phyloP scores from a whole-genome alignment of 345 rosid species.

The Linum usitatissimum region DNA sequence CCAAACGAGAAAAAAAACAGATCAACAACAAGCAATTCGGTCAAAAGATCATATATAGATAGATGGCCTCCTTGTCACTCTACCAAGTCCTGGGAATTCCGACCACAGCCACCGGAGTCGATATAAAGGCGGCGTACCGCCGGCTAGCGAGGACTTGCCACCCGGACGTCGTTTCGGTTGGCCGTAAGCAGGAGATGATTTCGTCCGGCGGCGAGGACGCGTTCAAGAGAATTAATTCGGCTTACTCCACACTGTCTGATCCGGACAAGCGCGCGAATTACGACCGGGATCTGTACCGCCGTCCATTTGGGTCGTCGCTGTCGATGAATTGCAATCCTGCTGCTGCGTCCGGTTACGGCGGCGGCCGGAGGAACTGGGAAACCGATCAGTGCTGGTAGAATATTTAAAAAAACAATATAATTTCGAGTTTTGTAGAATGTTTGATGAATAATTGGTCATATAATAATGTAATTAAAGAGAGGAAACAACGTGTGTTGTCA shows the following conservation, averaged over 20 bases:
- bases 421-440: no score
- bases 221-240: conserved; percentile 41
- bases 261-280: conserved; percentile 42
- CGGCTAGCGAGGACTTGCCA: conserved; percentile 43
- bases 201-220: conserved; percentile 26
- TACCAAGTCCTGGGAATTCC: conserved; percentile 49
- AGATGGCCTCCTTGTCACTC: conserved; percentile 24
- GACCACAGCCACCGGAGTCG: conserved; percentile 25
- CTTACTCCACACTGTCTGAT: conserved; percentile 47
- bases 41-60: conserved; percentile 1
- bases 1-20: not conserved
- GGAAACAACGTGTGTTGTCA: no score
- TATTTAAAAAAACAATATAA: not conserved
- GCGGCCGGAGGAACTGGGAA: conserved; percentile 39
- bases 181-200: conserved; percentile 20
- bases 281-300: conserved; percentile 27
- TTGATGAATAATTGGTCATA: no score
- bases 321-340: conserved; percentile 10
- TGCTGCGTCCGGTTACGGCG: conserved; percentile 22
- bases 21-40: not conserved
- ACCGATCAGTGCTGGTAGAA: conserved; percentile 73
- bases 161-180: conserved; percentile 43
- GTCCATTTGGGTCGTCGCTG: conserved; percentile 13
- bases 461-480: no score
- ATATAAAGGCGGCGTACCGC: conserved; percentile 50